These are phyloP conservation scores for Saccharomycopsis sp. DNA, from an alignment of 805 yeast genomes.

Conservation along the genomic window DNA sequence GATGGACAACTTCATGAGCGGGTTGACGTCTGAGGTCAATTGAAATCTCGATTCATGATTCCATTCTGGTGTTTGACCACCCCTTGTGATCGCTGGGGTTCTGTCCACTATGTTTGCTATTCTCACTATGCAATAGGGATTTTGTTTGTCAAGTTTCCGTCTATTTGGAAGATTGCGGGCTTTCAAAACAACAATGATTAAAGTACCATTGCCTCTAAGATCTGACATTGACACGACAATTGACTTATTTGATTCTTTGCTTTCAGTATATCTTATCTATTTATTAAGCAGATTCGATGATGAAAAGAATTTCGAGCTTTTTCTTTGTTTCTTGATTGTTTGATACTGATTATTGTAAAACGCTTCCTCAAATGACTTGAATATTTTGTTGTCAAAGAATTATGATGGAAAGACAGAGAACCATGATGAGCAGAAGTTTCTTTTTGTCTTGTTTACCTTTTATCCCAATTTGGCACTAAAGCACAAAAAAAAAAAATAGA, in stretches of 20 bases:
- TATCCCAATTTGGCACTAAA: no score
- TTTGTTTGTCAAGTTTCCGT: conserved; percentile 82
- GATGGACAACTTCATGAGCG: conserved; percentile 59
- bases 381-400: no score
- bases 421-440: no score
- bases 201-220: conserved; percentile 36
- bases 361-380: no score
- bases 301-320: no score
- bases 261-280: neutral
- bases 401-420: no score
- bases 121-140: conserved; percentile 79
- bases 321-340: no score
- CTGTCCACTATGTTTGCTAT: conserved; percentile 74
- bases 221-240: conserved; percentile 19
- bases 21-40: conserved; percentile 53
- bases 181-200: conserved; percentile 68
- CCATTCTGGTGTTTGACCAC: conserved; percentile 94
- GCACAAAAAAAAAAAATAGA: no score
- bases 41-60: conserved; percentile 64
- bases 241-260: neutral
- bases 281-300: no score
- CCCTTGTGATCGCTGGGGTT: conserved; percentile 70
- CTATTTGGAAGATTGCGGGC: conserved; percentile 84
- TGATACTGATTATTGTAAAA: no score
- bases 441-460: no score